Evolutionary conservation across 495 filamentous ascomycete genomes (phyloP).

Genomic region (Penicillium arizonense): DNA sequence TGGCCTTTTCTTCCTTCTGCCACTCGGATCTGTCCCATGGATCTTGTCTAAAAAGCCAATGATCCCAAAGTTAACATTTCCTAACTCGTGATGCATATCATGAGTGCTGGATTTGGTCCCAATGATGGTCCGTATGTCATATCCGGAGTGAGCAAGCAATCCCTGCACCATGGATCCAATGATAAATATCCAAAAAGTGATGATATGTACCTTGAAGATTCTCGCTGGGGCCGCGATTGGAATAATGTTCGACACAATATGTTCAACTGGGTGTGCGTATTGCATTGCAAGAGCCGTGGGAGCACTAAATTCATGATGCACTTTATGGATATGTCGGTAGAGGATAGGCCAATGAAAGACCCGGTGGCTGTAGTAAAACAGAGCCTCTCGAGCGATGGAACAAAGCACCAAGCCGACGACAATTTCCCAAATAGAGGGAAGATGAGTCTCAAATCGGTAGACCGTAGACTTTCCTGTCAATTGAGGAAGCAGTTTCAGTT

Average conservation of each 20-base stretch:
- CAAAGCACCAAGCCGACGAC: no score
- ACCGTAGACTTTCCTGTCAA: no score
- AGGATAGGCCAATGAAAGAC: neutral
- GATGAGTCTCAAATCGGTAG: no score
- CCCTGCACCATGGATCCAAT: neutral
- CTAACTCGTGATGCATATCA: neutral
- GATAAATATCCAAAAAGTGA: neutral
- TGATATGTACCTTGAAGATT: neutral
- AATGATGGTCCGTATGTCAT: neutral
- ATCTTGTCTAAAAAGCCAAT: neutral
- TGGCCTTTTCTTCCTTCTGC: no score
- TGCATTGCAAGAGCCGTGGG: neutral
- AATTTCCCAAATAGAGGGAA: no score
- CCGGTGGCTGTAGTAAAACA: neutral
- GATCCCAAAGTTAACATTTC: neutral
- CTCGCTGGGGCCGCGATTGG: neutral
- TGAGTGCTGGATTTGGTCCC: neutral
- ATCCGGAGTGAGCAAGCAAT: neutral
- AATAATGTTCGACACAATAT: neutral
- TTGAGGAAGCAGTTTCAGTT: no score
- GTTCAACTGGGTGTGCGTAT: neutral
- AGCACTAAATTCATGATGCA: neutral
- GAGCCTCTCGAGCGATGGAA: neutral
- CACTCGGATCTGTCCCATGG: neutral
- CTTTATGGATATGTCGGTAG: neutral